Base-by-base conservation (phyloP, 1,139 yeast genomes). In the Nakaseomyces kungkrabaensis region DNA sequence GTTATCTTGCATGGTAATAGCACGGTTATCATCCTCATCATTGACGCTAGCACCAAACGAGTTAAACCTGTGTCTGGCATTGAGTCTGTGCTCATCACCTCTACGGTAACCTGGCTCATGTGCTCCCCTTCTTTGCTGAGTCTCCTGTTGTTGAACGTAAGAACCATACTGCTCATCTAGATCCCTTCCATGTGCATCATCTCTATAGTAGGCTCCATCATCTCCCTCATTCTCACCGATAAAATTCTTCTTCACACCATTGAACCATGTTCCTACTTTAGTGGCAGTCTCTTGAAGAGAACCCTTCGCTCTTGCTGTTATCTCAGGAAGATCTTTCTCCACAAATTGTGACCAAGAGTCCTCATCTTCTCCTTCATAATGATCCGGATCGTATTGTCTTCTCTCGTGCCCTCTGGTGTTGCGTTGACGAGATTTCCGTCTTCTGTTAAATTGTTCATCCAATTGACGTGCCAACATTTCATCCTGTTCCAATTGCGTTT, bases 281-380 rank as follows among this genome's bases (percentile, higher is more conserved):
- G 79, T 75, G 53, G 83, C 79, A 1, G 97, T 92, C 60, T 89
- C 97, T 61, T 83, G 90, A 49, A 89, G 74, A 31, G 95, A 94
- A 62, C 83, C 84, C 49, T 79, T 74, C 52, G 88, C 76, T 48
- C 81, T 79, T 50, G 85, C 87, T 60, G 78, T 81, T 57, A 87
- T 71, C 59, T 82, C 88, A 9, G 83, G 82, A 48, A 78, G 59
- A 51, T 77, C 82, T 54, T 75, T 77, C 51, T 78, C 82, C 37
- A 82, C 82, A 60, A 84, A 74, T 53, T 77, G 81, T 47, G 82
- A 82, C 47, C 86, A 81, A 32, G 79, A 69, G 49, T 82, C 86
- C 17, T 71, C 77, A 4, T 70, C 75, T 4, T 63, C 66, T 26
- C 69, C 70, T 13, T 65, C 68, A 27, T 60, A 68, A 37, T 60